Conservation (phyloP, 2,329 filamentous ascomycete species). For the Seiridium unicorne region DNA sequence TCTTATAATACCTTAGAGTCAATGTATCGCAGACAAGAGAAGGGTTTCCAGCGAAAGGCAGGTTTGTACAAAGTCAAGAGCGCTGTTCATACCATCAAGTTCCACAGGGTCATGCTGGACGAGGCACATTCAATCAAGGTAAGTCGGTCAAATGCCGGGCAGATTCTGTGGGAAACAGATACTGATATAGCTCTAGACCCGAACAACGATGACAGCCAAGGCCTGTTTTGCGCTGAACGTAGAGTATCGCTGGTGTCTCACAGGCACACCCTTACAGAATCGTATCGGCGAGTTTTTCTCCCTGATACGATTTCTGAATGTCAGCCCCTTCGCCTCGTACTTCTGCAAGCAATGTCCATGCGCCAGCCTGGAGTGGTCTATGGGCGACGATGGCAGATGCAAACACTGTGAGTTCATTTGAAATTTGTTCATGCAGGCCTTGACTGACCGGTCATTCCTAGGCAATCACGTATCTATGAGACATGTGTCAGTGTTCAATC, state of each 20-base stretch:
- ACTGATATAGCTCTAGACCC: slow-evolving; percentile 46
- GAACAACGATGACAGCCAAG: slow-evolving; percentile 87
- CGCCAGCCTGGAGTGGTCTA: slow-evolving; percentile 78
- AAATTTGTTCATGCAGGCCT: neutral
- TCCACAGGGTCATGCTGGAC: slow-evolving; percentile 89
- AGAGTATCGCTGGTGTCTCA: slow-evolving; percentile 92
- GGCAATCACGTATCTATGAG: slow-evolving; percentile 34
- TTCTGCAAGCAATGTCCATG: slow-evolving; percentile 88
- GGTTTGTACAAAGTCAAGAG: slow-evolving; percentile 78
- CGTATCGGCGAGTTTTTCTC: slow-evolving; percentile 98
- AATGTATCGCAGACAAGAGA: slow-evolving; percentile 86
- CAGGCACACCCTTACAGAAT: slow-evolving; percentile 93
- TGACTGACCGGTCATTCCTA: slow-evolving; percentile 17
- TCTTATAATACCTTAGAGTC: slow-evolving; percentile 93
- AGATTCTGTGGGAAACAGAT: neutral
- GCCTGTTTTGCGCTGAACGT: slow-evolving; percentile 90
- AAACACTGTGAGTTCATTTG: slow-evolving; percentile 59
- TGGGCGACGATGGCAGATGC: slow-evolving; percentile 71
- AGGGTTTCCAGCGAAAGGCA: slow-evolving; percentile 80
- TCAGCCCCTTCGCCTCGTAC: slow-evolving; percentile 88
- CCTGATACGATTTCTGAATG: slow-evolving; percentile 84
- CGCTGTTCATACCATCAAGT: slow-evolving; percentile 79
- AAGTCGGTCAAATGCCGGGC: slow-evolving; percentile 21
- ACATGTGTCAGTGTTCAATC: slow-evolving; percentile 82
- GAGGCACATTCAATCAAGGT: slow-evolving; percentile 94